These are phyloP conservation scores for Thraustotheca clavata DNA, from an alignment of 352 stramenopile species.

Conservation along the genomic window DNA sequence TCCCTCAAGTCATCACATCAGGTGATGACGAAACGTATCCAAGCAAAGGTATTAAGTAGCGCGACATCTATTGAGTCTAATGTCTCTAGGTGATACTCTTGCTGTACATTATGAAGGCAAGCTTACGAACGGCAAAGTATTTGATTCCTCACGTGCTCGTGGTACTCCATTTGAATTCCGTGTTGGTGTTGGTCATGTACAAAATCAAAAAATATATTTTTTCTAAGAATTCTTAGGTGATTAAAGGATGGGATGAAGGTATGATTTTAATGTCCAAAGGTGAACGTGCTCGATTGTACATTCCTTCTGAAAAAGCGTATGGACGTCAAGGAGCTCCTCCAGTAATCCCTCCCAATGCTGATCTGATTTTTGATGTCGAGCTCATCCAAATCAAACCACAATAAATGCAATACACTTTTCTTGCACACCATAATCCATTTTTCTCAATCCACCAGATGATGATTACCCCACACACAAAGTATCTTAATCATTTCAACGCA, in stretches of 20 bases:
- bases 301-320: constrained; percentile 91
- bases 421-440: no score
- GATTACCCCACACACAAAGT: no score
- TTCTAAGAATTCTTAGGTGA: no score
- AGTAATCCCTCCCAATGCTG: constrained; percentile 87
- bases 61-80: neutral
- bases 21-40: constrained; percentile 63
- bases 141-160: constrained; percentile 69
- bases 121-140: constrained; percentile 50
- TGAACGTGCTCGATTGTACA: constrained; percentile 87
- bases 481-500: no score
- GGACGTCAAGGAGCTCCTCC: constrained; percentile 68
- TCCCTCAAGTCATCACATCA: constrained; percentile 56
- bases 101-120: constrained; percentile 82
- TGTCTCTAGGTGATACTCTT: constrained; percentile 55
- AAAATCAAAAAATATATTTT: no score
- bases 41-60: constrained; percentile 18
- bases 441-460: no score
- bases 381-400: constrained; percentile 64
- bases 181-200: constrained; percentile 47
- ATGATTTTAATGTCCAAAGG: constrained; percentile 94
- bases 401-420: no score
- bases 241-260: constrained; percentile 93
- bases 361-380: constrained; percentile 92
- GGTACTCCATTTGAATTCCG: constrained; percentile 73